A percentile compares a stretch with the other conserved stretches of the same genome.
phyloP scores from a whole-genome alignment of 164 flowering plant genomes.

The Vitis rupestris region DNA sequence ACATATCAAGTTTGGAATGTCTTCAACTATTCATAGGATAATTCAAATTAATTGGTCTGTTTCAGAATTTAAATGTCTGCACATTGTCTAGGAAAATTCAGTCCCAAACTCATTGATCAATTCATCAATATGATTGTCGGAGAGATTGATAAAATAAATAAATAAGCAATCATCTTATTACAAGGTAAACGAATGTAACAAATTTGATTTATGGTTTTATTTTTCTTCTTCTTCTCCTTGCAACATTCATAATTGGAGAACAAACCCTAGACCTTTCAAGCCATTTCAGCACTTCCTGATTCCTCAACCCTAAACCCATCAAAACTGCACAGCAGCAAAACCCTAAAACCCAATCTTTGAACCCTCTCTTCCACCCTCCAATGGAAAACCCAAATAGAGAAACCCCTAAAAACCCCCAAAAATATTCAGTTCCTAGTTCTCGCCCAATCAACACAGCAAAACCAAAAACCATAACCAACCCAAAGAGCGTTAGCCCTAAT shows the following conservation, averaged over 20 bases:
- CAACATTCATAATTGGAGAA: slow-evolving; percentile 9
- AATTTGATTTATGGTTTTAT: slow-evolving; percentile 1
- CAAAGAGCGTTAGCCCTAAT: slow-evolving; percentile 13
- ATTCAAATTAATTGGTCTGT: too few relatives aligned
- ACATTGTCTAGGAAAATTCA: too few relatives aligned
- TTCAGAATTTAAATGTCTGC: too few relatives aligned
- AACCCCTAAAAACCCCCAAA: slow-evolving; percentile 29
- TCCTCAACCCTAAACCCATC: slow-evolving; percentile 26
- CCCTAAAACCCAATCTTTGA: slow-evolving; percentile 34
- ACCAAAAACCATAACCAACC: slow-evolving; percentile 16
- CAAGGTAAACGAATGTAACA: too few relatives aligned
- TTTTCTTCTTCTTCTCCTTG: slow-evolving; percentile 7
- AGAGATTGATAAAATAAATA: too few relatives aligned
- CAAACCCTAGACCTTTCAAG: slow-evolving; percentile 14
- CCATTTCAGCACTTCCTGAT: slow-evolving; percentile 23
- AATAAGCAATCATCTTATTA: too few relatives aligned
- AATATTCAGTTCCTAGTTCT: slow-evolving; percentile 25
- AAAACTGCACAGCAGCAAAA: slow-evolving; percentile 27
- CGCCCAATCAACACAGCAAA: slow-evolving; percentile 20
- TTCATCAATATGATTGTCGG: too few relatives aligned
- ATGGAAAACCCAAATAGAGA: slow-evolving; percentile 16
- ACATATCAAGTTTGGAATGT: too few relatives aligned
- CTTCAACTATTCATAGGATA: too few relatives aligned
- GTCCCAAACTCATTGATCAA: too few relatives aligned
- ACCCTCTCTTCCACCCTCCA: slow-evolving; percentile 20